Evolutionary conservation across 177 flowering plant genomes (phyloP).

Genomic region (Telopea speciosissima): DNA sequence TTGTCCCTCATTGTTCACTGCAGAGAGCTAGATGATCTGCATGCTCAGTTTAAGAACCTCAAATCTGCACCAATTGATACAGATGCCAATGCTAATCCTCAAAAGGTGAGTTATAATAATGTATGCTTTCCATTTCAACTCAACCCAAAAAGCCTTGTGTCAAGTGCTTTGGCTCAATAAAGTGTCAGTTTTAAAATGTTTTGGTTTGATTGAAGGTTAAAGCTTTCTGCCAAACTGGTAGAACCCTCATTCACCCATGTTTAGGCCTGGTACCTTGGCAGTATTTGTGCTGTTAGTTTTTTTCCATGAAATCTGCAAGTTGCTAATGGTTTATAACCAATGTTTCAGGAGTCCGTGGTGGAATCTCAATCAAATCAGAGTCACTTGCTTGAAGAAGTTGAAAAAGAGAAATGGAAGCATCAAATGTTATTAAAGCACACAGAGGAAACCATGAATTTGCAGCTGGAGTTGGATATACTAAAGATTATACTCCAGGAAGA

Average conservation of each 20-base stretch:
- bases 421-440: constrained; percentile 25
- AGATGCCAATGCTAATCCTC: constrained; percentile 17
- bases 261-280: too few species aligned
- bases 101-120: constrained; percentile 29
- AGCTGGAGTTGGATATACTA: constrained; percentile 74
- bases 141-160: too few species aligned
- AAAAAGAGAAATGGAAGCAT: constrained; percentile 20
- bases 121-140: neutral
- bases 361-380: constrained; percentile 21
- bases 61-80: constrained; percentile 20
- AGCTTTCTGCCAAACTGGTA: too few species aligned
- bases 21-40: constrained; percentile 70
- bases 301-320: neutral
- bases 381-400: constrained; percentile 18
- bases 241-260: too few species aligned
- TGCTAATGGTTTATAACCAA: neutral
- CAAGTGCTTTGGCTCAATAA: too few species aligned
- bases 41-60: constrained; percentile 29
- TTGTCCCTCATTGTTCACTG: constrained; percentile 7
- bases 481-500: constrained; percentile 80
- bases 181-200: too few species aligned
- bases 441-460: constrained; percentile 65
- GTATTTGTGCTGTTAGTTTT: too few species aligned
- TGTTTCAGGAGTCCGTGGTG: constrained; percentile 33
- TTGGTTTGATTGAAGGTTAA: too few species aligned